These are phyloP conservation scores for Adansonia grandidieri DNA, from an alignment of 441 rosid species.

Conservation along the genomic window DNA sequence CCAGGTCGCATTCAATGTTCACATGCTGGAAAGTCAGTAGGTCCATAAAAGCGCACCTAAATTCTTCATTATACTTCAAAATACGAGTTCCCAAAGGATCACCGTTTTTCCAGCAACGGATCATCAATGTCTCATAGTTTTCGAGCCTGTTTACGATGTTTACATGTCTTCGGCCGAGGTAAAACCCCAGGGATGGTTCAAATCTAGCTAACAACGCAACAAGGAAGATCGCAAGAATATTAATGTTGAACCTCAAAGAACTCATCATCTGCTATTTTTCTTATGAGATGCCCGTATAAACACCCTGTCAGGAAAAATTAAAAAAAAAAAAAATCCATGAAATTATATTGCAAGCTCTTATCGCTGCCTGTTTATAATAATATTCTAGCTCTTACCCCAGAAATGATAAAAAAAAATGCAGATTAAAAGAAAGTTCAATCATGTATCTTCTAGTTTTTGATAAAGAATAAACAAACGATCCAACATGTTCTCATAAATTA, in stretches of 20 bases:
- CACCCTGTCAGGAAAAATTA: background rate
- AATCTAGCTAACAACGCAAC: background rate
- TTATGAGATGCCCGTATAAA: too few species aligned
- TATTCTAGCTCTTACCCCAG: background rate
- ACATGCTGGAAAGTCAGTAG: background rate
- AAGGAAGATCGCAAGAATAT: conserved; percentile 1
- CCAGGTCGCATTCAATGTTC: conserved; percentile 20
- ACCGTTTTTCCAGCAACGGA: conserved; percentile 4
- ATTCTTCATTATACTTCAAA: conserved; percentile 8
- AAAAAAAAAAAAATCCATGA: background rate
- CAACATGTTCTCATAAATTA: background rate
- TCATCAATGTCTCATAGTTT: background rate
- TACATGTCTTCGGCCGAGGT: conserved; percentile 20
- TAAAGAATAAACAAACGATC: background rate
- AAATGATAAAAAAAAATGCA: background rate
- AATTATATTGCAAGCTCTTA: background rate
- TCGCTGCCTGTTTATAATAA: background rate
- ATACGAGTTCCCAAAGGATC: background rate
- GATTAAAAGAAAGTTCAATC: background rate
- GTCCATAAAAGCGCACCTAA: conserved; percentile 3
- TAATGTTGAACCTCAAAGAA: background rate
- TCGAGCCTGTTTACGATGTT: conserved; percentile 24
- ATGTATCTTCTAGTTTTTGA: background rate
- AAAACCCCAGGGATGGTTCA: conserved; percentile 18
- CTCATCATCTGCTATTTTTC: background rate